Conservation (phyloP, 495 filamentous ascomycete genomes). For the Tuber indicum region DNA sequence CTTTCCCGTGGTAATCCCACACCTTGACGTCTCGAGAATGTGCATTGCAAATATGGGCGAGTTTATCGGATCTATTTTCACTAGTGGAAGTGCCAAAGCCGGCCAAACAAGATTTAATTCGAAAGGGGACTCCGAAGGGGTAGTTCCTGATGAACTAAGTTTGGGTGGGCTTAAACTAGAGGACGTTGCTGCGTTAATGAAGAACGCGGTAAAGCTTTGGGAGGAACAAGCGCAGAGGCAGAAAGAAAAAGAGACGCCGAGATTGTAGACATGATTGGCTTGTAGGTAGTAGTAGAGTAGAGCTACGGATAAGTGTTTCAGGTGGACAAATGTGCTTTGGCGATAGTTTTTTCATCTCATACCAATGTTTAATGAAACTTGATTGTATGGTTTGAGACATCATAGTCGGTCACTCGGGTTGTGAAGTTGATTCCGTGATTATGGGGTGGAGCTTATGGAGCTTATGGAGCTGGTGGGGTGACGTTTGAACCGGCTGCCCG, state of each 20-base stretch:
- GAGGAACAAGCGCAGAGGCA: constrained; percentile 43
- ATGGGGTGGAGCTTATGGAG: background rate
- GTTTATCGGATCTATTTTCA: constrained; percentile 52
- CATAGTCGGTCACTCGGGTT: background rate
- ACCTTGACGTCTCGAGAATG: constrained; percentile 46
- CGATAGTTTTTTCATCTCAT: background rate
- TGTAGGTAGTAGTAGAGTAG: background rate
- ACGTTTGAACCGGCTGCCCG: background rate
- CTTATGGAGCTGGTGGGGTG: background rate
- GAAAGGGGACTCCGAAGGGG: constrained; percentile 50
- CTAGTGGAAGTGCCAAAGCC: constrained; percentile 41
- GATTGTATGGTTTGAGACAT: background rate
- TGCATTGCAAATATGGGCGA: constrained; percentile 54
- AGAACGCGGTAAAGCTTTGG: constrained; percentile 46
- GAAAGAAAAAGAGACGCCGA: constrained; percentile 9
- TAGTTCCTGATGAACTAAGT: constrained; percentile 51
- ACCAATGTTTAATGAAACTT: background rate
- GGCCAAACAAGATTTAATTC: constrained; percentile 50
- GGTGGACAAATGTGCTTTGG: background rate
- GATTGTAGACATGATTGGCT: constrained; percentile 11
- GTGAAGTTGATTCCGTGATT: background rate
- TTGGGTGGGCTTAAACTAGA: constrained; percentile 48
- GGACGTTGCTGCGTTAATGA: constrained; percentile 51
- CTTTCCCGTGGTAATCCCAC: constrained; percentile 61
- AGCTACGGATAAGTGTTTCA: background rate